Conservation (phyloP, 441 rosid genomes). For the Pelargonium citronellum region DNA sequence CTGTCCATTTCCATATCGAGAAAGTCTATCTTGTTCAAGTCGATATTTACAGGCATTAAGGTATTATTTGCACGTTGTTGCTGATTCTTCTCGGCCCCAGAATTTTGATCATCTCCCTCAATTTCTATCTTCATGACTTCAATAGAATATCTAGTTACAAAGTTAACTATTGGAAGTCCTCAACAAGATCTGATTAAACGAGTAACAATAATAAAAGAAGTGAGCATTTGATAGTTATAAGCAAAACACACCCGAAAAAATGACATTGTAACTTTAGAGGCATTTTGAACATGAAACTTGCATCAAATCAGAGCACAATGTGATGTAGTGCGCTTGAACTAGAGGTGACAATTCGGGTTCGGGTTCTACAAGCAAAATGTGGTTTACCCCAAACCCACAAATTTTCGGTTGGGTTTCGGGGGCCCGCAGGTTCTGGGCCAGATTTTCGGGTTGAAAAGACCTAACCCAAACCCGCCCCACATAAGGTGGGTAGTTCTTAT, state of each 20-base stretch:
- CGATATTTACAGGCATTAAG: constrained; percentile 23
- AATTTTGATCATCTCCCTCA: constrained; percentile 11
- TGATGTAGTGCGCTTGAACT: too few species aligned
- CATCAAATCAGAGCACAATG: background rate
- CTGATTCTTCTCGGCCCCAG: background rate
- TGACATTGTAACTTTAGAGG: background rate
- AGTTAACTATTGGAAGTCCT: constrained; percentile 8
- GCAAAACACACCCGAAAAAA: background rate
- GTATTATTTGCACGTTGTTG: background rate
- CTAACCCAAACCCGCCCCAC: too few species aligned
- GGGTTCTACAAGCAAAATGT: too few species aligned
- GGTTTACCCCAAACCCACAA: too few species aligned
- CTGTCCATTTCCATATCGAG: constrained; percentile 20
- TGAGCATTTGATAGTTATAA: background rate
- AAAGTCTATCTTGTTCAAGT: constrained; percentile 17
- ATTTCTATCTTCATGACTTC: constrained; percentile 21
- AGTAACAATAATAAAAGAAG: background rate
- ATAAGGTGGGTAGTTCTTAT: too few species aligned
- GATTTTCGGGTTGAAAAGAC: too few species aligned
- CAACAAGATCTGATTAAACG: background rate
- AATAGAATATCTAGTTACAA: constrained; percentile 35
- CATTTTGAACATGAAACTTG: background rate
- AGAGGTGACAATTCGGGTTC: too few species aligned
- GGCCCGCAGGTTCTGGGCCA: too few species aligned
- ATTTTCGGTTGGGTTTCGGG: too few species aligned